These are phyloP conservation scores for Ophiostoma himal-ulmi DNA, from an alignment of 2,329 filamentous ascomycete genomes.

Conservation along the genomic window DNA sequence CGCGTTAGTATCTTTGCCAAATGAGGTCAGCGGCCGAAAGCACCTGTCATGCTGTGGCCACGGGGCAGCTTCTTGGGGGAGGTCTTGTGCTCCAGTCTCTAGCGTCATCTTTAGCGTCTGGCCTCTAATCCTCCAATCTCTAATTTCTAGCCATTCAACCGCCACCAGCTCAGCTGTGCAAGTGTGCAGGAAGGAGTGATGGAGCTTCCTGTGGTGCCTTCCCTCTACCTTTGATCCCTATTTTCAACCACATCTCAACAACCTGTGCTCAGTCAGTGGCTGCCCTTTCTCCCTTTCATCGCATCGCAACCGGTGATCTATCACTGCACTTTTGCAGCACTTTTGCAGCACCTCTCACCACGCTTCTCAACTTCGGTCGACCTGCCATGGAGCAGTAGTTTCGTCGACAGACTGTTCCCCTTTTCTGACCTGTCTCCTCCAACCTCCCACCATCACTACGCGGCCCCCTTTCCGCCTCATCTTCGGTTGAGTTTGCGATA, in stretches of 20 bases:
- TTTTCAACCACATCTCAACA: slow-evolving; percentile 10
- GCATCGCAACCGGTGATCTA: slow-evolving; percentile 1
- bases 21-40: neutral
- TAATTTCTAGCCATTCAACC: neutral
- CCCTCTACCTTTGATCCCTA: neutral
- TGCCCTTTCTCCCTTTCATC: neutral
- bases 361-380: neutral
- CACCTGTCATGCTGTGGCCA: slow-evolving; percentile 11
- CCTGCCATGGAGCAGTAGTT: slow-evolving; percentile 9
- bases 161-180: neutral
- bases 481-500: neutral
- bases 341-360: neutral
- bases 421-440: neutral
- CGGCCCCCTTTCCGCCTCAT: neutral
- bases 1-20: neutral
- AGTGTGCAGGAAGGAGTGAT: neutral
- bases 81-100: slow-evolving; percentile 6
- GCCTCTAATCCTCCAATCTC: neutral
- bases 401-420: neutral
- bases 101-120: neutral
- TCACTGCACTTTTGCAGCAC: neutral
- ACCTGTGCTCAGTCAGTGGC: neutral
- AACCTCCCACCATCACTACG: neutral
- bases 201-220: neutral
- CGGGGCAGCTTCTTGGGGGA: slow-evolving; percentile 6